Evolutionary conservation across 2,329 filamentous ascomycete genomes (phyloP), one percentile per base, ranked within the genome.

Genomic region (Ciborinia camelliae): DNA sequence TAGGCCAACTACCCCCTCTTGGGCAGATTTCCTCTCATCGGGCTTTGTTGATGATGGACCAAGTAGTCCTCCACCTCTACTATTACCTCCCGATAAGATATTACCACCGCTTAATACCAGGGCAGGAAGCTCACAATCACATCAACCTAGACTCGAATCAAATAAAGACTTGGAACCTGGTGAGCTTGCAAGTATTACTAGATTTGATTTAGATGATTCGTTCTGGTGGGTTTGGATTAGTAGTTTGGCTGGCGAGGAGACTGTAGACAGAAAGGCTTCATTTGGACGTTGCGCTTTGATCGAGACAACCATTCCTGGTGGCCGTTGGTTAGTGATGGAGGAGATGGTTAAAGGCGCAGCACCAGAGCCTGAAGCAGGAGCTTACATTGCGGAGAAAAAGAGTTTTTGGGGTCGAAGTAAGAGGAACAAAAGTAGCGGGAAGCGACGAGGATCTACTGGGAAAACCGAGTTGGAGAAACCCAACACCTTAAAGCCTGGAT

Each of bases 211-310:
- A 6, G 95, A 99, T 72, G 94, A 98, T 75, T 90, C 92, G 1
- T 99, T 99, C 77, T 99, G 95, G 95, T 98, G 95, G 94, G 95
- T 98, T 4, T 99, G 95, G 95, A 98, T 99, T 83, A 96, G 87
- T 71, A 98, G 94, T 81, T 80, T 99, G 73, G 92, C 94, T 1
- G 90, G 88, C 0, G 95, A 99, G 73, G 95, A 99, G 78, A 90
- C 93, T 0, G 78, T 87, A 0, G 84, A 89, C 54, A 87, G 95
- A 67, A 99, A 99, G 76, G 89, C 93, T 7, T 92, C 93, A 0
- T 99, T 99, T 75, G 95, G 95, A 45, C 86, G 95, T 68, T 99
- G 95, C 73, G 92, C 95, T 26, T 83, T 99, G 47, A 85, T 98
- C 53, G 95, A 99, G 76, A 98, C 95, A 0, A 82, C 85, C 18